Percentiles rank a stretch among this genome's conserved stretches.
Evolutionary conservation across 176 grass and related monocot species (phyloP).

Genomic region (Alloteropsis semialata): DNA sequence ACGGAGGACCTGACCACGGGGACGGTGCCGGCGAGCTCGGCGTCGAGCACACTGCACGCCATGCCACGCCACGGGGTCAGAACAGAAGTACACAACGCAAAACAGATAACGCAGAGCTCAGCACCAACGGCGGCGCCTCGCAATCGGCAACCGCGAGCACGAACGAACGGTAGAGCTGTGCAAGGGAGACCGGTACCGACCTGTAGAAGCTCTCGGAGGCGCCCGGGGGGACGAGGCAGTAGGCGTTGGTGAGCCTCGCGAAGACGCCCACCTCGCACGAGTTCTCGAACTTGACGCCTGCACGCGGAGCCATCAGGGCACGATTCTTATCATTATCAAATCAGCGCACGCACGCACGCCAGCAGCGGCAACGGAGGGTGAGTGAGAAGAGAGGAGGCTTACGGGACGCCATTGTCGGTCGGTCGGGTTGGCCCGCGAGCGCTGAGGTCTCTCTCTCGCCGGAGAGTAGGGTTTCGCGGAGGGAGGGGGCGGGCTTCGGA

Average conservation of each 20-base stretch:
- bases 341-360: background rate
- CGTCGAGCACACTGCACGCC: conserved; percentile 58
- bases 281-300: conserved; percentile 79
- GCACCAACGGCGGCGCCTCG: no score
- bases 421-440: background rate
- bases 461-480: conserved; percentile 1
- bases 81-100: no score
- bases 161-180: no score
- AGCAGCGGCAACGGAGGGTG: background rate
- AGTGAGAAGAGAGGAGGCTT: background rate
- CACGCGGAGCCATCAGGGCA: background rate
- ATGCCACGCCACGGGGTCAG: background rate
- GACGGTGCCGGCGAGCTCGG: conserved; percentile 58
- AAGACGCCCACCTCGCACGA: conserved; percentile 89
- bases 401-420: conserved; percentile 36
- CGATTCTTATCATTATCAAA: background rate
- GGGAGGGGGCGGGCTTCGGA: no score
- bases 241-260: conserved; percentile 86
- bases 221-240: conserved; percentile 65
- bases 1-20: conserved; percentile 77
- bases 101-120: background rate
- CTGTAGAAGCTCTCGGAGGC: conserved; percentile 66
- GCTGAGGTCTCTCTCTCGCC: background rate
- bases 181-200: conserved; percentile 14
- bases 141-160: no score